These are phyloP conservation scores for Thraustochytrium striatum DNA, from an alignment of 352 stramenopile genomes.

Conservation along the genomic window DNA sequence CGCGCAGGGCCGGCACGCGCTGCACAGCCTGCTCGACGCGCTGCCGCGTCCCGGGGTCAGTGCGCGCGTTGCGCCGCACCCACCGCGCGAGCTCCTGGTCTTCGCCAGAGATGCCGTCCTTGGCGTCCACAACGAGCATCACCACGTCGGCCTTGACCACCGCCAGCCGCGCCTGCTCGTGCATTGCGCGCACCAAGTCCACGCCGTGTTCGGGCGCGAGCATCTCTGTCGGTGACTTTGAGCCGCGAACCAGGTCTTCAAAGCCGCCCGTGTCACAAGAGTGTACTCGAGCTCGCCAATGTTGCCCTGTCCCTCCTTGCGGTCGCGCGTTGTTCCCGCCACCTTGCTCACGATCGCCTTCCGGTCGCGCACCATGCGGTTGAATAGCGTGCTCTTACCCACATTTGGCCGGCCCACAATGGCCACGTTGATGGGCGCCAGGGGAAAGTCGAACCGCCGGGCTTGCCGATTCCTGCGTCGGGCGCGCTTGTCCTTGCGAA, in stretches of 20 bases:
- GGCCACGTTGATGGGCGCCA: constrained; percentile 58
- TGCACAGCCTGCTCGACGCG: background rate
- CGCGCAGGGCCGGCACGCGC: constrained; percentile 26
- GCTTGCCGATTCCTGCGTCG: too few species aligned
- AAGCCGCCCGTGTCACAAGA: constrained; percentile 62
- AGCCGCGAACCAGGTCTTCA: constrained; percentile 28
- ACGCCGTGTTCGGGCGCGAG: constrained; percentile 53
- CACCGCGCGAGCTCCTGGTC: constrained; percentile 50
- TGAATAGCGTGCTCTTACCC: constrained; percentile 74
- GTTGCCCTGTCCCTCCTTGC: constrained; percentile 64
- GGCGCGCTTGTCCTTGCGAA: too few species aligned
- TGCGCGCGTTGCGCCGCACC: background rate
- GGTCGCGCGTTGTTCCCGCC: constrained; percentile 80
- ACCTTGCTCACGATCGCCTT: constrained; percentile 75
- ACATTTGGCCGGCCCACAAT: constrained; percentile 83
- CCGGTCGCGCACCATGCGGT: constrained; percentile 63
- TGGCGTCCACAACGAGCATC: constrained; percentile 61
- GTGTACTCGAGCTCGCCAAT: constrained; percentile 59
- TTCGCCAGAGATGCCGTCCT: constrained; percentile 60
- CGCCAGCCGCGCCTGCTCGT: constrained; percentile 75
- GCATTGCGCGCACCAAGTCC: constrained; percentile 63
- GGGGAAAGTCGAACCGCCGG: constrained; percentile 35
- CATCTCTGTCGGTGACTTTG: constrained; percentile 63
- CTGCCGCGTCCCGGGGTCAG: background rate
- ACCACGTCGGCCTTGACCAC: constrained; percentile 75